Base-by-base conservation (phyloP, 768 basidiomycete genomes). In the Naganishia friedmannii region DNA sequence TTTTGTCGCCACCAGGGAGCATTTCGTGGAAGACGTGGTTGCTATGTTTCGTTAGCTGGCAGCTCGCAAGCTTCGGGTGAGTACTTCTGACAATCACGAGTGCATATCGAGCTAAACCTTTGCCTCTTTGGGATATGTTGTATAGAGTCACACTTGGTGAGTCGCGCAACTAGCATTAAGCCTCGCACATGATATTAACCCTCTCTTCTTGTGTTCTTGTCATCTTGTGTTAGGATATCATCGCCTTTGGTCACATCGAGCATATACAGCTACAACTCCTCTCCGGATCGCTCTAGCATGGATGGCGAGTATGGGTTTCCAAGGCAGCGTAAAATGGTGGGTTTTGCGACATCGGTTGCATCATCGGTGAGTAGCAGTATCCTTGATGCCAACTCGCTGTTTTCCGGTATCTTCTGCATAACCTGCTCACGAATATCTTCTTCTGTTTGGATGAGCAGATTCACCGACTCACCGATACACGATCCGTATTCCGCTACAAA, bases 301-400 rank as follows among this genome's bases (percentile, higher is more conserved):
- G 32, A 81, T 91, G 77, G 90, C 90, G 0, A 86, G 88, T 3
- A 85, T 88, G 57, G 90, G 87, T 0, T 89, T 90, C 73, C 90
- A 91, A 76, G 90, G 90, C 2, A 89, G 88, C 53, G 89, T 90
- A 76, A 89, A 90, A 87, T 88, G 88, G 86, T 79, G 79, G 80
- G 76, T 80, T 0, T 83, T 90, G 45, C 82, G 89, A 71, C 90
- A 91, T 81, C 84, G 89, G 58, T 80, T 90, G 60, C 89, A 91
- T 77, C 90, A 92, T 83, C 84, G 79, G 79, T 80, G 28, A 75
- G 79, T n/a, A 29, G 19, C 29, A n/a, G 23, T 34, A 23, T 39
- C 13, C 5, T 15, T 17, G 28, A 7, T 5, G 3, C 19, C 13
- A 26, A 28, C 29, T 31, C 56, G 15, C 19, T 23, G 28, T 57